Evolutionary conservation across 345 rosid genomes (phyloP).

Genomic region (Arabidopsis suecica): DNA sequence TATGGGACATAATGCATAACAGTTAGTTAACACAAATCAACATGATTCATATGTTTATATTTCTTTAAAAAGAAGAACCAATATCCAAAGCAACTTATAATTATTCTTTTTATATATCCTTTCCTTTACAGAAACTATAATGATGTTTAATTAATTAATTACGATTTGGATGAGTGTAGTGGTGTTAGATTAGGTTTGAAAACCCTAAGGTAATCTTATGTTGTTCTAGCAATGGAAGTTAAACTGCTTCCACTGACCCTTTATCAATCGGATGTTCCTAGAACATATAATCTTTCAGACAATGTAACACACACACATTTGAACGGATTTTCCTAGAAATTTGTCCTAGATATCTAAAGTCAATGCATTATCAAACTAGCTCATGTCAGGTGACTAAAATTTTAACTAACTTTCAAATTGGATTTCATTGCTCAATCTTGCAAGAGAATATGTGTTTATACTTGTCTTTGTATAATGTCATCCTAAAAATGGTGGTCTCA

Average conservation of each 20-base stretch:
- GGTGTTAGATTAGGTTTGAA: constrained; percentile 29
- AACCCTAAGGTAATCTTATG: constrained; percentile 9
- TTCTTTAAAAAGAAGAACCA: constrained; percentile 29
- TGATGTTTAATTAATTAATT: constrained; percentile 23
- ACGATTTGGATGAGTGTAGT: constrained; percentile 20
- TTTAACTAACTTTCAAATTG: constrained; percentile 56
- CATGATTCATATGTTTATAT: constrained; percentile 42
- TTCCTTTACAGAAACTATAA: constrained; percentile 32
- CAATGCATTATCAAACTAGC: not conserved
- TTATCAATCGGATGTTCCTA: constrained; percentile 4
- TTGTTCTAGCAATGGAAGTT: not conserved
- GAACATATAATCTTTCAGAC: not conserved
- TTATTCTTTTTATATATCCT: not conserved
- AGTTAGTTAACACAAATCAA: constrained; percentile 41
- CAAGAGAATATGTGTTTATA: constrained; percentile 60
- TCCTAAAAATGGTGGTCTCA: constrained; percentile 49
- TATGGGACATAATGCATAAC: constrained; percentile 45
- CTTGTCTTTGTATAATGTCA: constrained; percentile 61
- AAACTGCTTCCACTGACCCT: not conserved
- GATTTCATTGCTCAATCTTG: constrained; percentile 68
- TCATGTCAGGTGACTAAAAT: not conserved
- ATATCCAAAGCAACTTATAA: constrained; percentile 14
- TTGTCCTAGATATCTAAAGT: too few relatives aligned
- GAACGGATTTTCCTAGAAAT: not conserved
- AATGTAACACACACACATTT: not conserved